Base-by-base conservation (phyloP, 2,329 filamentous ascomycete genomes). In the Botryotinia calthae region DNA sequence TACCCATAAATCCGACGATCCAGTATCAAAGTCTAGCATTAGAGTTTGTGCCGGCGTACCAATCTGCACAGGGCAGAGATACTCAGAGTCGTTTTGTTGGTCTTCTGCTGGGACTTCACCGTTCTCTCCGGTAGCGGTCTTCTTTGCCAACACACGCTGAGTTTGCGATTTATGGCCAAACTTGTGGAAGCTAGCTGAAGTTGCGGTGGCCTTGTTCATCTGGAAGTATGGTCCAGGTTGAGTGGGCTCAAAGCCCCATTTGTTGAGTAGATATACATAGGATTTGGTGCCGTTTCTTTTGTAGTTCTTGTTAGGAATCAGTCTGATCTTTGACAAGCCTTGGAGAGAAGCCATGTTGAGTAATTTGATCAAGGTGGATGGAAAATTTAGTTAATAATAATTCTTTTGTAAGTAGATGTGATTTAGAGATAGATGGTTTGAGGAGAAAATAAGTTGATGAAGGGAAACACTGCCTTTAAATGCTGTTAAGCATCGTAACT, bases 1-100 rank as follows among this genome's bases (percentile, higher is more conserved):
- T 82, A 89, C 87, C 91, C 90, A 93, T 34, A 91, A 84, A 82
- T 93, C 91, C 31, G 90, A 86, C 18, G 89, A 91, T 31, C 90
- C 90, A 56, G 90, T 92, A 79, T 93, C 91, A 74, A 93, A 92
- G 78, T 92, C 87, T 22, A 93, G 81, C 75, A 85, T 86, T 61
- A 90, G 76, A 63, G 82, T 88, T 82, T 93, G 90, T 1, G 85
- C 81, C 25, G 90, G 90, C 2, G 87, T 90, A 42, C 91, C 91
- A 74, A 93, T 89, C 22, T 82, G 79, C 40, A 93, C 87, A 44
- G 87, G 84, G 65, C 87, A 90, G 34, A 93, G 85, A 79, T 93
- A 92, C 82, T 87, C 82, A 9, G 87, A 83, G 75, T 93, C 90
- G 76, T 91, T 91, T 81, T 93, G 88, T 71, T 88, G 84, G 79